Percentiles rank a stretch among this genome's conserved stretches.
Conservation (phyloP, 75 land plant species). For the Selaginella moellendorffii region DNA sequence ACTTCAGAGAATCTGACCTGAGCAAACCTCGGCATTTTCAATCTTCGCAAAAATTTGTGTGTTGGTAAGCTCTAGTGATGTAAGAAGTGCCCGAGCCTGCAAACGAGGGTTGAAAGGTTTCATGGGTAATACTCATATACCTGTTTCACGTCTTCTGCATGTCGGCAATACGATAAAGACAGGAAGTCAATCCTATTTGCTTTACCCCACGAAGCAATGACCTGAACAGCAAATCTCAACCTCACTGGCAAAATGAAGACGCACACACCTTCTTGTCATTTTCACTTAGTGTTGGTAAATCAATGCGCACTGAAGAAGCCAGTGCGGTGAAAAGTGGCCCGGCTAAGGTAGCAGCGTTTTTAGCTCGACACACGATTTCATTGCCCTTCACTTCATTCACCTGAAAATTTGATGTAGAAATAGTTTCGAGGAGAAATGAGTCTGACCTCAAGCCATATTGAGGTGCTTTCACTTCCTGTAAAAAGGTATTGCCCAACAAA, state of each 20-base stretch:
- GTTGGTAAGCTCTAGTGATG: not conserved
- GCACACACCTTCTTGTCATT: slow-evolving; percentile 53
- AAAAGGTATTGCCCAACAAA: slow-evolving; percentile 91
- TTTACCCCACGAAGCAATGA: slow-evolving; percentile 62
- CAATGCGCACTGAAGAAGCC: slow-evolving; percentile 58
- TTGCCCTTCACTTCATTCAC: slow-evolving; percentile 55
- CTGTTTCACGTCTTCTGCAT: slow-evolving; percentile 74
- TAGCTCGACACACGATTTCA: slow-evolving; percentile 63
- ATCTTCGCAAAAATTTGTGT: slow-evolving; percentile 10
- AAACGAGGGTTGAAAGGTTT: no score
- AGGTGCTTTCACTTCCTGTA: slow-evolving; percentile 95
- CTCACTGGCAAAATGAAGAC: no score
- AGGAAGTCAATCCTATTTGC: slow-evolving; percentile 73
- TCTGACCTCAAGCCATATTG: slow-evolving; percentile 87
- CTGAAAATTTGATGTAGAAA: slow-evolving; percentile 24
- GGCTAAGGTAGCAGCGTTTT: slow-evolving; percentile 68
- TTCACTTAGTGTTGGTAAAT: slow-evolving; percentile 71
- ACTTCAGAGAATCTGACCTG: not conserved
- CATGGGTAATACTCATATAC: no score
- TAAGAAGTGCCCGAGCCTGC: no score
- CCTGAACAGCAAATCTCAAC: slow-evolving; percentile 14
- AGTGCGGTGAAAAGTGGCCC: slow-evolving; percentile 71
- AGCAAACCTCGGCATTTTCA: not conserved
- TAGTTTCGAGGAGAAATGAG: not conserved
- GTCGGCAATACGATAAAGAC: slow-evolving; percentile 70